Conservation (phyloP, 2,329 filamentous ascomycete genomes). For the Colletotrichum australisinense region DNA sequence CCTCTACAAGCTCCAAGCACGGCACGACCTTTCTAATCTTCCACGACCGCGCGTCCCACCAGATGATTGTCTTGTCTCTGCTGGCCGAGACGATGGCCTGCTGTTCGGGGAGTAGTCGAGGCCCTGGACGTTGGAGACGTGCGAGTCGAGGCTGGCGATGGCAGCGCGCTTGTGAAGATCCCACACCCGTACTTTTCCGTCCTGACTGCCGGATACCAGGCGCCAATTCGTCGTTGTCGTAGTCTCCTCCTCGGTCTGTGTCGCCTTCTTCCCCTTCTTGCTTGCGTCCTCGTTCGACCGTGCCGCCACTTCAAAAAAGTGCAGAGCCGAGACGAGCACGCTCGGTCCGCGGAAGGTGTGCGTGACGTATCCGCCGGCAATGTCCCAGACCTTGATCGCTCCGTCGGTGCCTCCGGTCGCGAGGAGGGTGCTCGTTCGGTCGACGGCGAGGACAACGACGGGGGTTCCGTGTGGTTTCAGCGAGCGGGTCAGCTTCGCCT, state of each 20-base stretch:
- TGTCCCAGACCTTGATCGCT: slow-evolving; percentile 96
- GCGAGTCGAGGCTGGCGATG: slow-evolving; percentile 84
- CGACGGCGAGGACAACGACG: slow-evolving; percentile 86
- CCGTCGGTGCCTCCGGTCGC: slow-evolving; percentile 95
- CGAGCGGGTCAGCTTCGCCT: slow-evolving; percentile 78
- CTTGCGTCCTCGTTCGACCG: slow-evolving; percentile 53
- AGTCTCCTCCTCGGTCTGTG: slow-evolving; percentile 54
- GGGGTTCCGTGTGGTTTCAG: slow-evolving; percentile 92
- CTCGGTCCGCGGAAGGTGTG: slow-evolving; percentile 96
- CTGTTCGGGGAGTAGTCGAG: slow-evolving; percentile 83
- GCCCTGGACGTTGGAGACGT: slow-evolving; percentile 93
- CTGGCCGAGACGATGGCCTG: slow-evolving; percentile 85
- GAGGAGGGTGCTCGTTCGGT: slow-evolving; percentile 87
- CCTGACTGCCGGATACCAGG: slow-evolving; percentile 91
- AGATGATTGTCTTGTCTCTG: slow-evolving; percentile 92
- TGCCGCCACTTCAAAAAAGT: slow-evolving; percentile 84
- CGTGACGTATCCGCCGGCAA: slow-evolving; percentile 88
- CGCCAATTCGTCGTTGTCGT: slow-evolving; percentile 70
- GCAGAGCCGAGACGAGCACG: slow-evolving; percentile 88
- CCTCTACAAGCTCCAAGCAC: slow-evolving; percentile 86
- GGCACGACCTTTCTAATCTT: slow-evolving; percentile 84
- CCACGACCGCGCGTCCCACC: slow-evolving; percentile 92
- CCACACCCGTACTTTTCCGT: slow-evolving; percentile 93
- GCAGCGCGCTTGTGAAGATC: slow-evolving; percentile 86
- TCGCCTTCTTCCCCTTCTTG: slow-evolving; percentile 56